Evolutionary conservation across 164 flowering plant genomes (phyloP).

Genomic region (Saururus chinensis): DNA sequence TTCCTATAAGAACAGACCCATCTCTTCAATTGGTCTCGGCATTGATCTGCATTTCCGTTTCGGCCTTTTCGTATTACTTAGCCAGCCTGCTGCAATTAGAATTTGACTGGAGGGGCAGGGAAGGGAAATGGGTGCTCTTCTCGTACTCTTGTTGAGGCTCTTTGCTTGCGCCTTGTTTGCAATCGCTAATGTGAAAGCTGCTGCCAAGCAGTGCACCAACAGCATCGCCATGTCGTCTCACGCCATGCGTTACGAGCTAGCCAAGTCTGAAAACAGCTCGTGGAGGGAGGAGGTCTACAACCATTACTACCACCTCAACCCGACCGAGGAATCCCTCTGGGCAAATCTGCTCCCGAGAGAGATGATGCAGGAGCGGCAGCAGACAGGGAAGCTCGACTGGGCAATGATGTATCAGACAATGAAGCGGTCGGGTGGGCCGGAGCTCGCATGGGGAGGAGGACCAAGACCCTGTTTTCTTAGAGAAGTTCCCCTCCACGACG

Average conservation of each 20-base stretch:
- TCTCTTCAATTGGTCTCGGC: no score
- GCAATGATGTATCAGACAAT: slow-evolving; percentile 41
- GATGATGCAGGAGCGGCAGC: slow-evolving; percentile 19
- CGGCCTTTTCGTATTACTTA: no score
- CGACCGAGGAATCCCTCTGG: slow-evolving; percentile 72
- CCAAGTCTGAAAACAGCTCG: slow-evolving; percentile 42
- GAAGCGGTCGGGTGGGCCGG: slow-evolving; percentile 21
- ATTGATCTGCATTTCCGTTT: no score
- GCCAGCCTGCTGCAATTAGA: no score
- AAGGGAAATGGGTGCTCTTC: no score
- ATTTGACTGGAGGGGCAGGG: no score
- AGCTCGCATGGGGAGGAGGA: slow-evolving; percentile 3
- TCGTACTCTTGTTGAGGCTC: no score
- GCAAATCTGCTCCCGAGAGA: slow-evolving; percentile 47
- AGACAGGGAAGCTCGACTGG: slow-evolving; percentile 30
- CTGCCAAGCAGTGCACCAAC: slow-evolving; percentile 67
- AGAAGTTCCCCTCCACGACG: slow-evolving; percentile 70
- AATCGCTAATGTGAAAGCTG: not conserved
- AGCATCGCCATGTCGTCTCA: slow-evolving; percentile 54
- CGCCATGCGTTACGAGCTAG: slow-evolving; percentile 40
- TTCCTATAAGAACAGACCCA: no score
- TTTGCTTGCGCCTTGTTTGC: not conserved
- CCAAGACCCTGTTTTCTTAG: slow-evolving; percentile 27
- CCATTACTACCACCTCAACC: slow-evolving; percentile 49
- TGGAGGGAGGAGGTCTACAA: slow-evolving; percentile 51